A percentile compares a stretch with the other conserved stretches of the same genome.
Evolutionary conservation across 2,329 filamentous ascomycete species (phyloP).

Genomic region (Hymenoscyphus albidus): DNA sequence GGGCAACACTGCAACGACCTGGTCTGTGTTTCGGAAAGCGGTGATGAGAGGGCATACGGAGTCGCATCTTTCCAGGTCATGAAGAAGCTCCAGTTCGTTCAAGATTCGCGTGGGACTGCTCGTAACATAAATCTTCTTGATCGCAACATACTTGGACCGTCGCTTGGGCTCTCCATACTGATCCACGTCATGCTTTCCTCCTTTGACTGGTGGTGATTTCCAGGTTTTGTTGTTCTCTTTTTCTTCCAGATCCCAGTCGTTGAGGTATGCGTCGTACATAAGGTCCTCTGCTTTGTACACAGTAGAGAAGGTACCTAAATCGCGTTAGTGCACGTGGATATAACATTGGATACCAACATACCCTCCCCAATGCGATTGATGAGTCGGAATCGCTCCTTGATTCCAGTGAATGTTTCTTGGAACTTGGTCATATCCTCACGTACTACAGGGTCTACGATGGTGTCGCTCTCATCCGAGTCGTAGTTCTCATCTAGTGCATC

Average conservation of each 20-base stretch:
- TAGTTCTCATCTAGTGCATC: constrained; percentile 40
- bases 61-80: constrained; percentile 76
- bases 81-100: constrained; percentile 91
- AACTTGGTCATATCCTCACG: constrained; percentile 85
- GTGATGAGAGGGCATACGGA: constrained; percentile 95
- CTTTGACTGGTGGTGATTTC: constrained; percentile 64
- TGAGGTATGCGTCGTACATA: constrained; percentile 75
- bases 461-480: constrained; percentile 54
- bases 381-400: constrained; percentile 77
- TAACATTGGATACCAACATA: constrained; percentile 37
- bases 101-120: constrained; percentile 90
- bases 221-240: constrained; percentile 58
- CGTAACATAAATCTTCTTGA: constrained; percentile 99
- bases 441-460: constrained; percentile 62
- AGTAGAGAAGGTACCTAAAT: constrained; percentile 87
- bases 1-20: constrained; percentile 89
- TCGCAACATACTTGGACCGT: constrained; percentile 77
- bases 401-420: constrained; percentile 76
- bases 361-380: constrained; percentile 98
- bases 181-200: constrained; percentile 37
- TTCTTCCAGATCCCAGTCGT: constrained; percentile 77
- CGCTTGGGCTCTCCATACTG: constrained; percentile 39
- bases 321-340: constrained; percentile 17
- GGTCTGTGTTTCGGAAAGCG: constrained; percentile 90
- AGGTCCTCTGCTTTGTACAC: constrained; percentile 98